These are phyloP conservation scores for Debaryomyces fabryi DNA, from an alignment of 1,139 yeast species.

Conservation along the genomic window DNA sequence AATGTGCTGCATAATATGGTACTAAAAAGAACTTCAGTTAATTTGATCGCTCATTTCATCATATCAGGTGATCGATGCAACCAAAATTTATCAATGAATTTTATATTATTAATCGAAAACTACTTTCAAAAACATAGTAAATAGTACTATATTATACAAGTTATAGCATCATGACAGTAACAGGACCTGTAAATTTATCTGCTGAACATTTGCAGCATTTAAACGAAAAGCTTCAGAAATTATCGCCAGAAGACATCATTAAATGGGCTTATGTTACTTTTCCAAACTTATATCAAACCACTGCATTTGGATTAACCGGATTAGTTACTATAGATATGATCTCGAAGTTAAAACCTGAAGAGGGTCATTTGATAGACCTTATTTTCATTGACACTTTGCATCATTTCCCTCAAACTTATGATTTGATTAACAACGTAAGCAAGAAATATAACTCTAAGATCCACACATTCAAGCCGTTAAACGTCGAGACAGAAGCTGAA, in stretches of 20 bases:
- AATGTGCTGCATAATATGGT: background rate
- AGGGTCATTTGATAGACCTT: slow-evolving; percentile 60
- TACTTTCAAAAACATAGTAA: background rate
- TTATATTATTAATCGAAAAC: background rate
- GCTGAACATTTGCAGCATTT: slow-evolving; percentile 59
- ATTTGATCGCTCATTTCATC: slow-evolving; percentile 7
- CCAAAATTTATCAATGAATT: slow-evolving; percentile 1
- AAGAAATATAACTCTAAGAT: slow-evolving; percentile 56
- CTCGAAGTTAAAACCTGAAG: slow-evolving; percentile 46
- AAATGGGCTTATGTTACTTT: slow-evolving; percentile 82
- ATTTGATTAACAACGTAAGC: slow-evolving; percentile 64
- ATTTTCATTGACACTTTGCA: slow-evolving; percentile 89
- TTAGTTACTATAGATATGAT: slow-evolving; percentile 85
- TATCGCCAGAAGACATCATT: slow-evolving; percentile 72
- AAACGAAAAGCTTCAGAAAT: slow-evolving; percentile 58
- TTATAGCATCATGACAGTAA: slow-evolving; percentile 11
- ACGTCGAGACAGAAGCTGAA: slow-evolving; percentile 58
- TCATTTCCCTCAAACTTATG: slow-evolving; percentile 90
- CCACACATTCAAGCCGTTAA: slow-evolving; percentile 68
- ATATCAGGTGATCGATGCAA: slow-evolving; percentile 10
- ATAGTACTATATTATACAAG: background rate
- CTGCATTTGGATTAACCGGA: slow-evolving; percentile 95
- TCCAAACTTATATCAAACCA: slow-evolving; percentile 83
- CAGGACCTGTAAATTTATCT: slow-evolving; percentile 21
- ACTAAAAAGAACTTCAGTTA: background rate